phyloP scores from a whole-genome alignment of 1,284 basidiomycete species.

The Ustilago shanxiensis region DNA sequence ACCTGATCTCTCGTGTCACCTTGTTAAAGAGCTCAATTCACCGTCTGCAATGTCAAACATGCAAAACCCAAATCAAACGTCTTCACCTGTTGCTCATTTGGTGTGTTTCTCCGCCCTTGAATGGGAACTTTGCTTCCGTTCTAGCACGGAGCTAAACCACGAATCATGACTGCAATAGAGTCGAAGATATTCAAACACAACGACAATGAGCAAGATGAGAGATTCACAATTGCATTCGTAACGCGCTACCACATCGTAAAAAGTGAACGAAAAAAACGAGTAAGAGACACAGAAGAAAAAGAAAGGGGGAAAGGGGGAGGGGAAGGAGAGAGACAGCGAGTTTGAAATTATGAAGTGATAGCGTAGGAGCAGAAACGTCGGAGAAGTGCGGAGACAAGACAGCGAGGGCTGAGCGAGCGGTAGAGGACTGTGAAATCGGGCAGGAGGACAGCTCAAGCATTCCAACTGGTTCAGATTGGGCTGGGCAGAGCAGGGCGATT shows the following conservation, averaged over 20 bases:
- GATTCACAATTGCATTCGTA: constrained; percentile 8
- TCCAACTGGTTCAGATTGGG: too few relatives aligned
- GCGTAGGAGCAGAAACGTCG: neutral
- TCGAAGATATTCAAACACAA: neutral
- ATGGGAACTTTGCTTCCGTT: too few relatives aligned
- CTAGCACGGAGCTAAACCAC: too few relatives aligned
- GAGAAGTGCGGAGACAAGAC: neutral
- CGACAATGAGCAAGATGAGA: neutral
- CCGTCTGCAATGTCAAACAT: neutral
- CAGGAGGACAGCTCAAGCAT: too few relatives aligned
- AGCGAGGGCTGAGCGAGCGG: neutral
- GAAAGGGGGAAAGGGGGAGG: neutral
- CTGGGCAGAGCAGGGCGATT: too few relatives aligned
- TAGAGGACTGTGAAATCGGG: neutral
- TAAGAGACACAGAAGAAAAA: constrained; percentile 1
- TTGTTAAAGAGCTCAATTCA: too few relatives aligned
- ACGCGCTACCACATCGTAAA: constrained; percentile 20
- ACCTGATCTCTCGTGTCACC: too few relatives aligned
- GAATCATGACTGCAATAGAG: too few relatives aligned
- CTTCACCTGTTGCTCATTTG: neutral
- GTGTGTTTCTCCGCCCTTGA: neutral
- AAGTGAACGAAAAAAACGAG: constrained; percentile 11
- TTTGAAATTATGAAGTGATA: neutral
- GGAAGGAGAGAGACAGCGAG: neutral
- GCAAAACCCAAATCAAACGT: neutral